Percentiles rank a stretch among this genome's conserved stretches.
These are phyloP conservation scores for Puccinia novopanici DNA, from an alignment of 1,284 basidiomycete species.

Conservation along the genomic window DNA sequence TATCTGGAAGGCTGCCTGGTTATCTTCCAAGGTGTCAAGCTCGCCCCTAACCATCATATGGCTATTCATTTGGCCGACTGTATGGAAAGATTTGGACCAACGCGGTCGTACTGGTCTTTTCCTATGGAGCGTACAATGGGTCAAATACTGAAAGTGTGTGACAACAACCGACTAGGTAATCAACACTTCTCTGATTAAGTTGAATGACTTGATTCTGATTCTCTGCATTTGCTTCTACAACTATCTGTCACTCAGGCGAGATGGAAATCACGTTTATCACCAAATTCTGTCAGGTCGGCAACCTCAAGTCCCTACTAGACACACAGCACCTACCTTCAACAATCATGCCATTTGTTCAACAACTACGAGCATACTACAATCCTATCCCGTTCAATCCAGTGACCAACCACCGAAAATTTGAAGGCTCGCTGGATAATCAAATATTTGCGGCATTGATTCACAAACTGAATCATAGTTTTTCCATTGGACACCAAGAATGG, in stretches of 20 bases:
- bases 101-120: slow-evolving; percentile 36
- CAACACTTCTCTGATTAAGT: no score
- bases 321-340: not conserved
- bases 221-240: not conserved
- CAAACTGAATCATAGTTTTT: not conserved
- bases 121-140: not conserved
- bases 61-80: no score
- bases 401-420: no score
- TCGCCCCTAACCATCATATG: not conserved
- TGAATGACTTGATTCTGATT: not conserved
- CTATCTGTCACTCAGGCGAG: not conserved
- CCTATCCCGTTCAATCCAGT: not conserved
- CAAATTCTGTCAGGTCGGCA: slow-evolving; percentile 17
- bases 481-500: not conserved
- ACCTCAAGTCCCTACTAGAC: not conserved
- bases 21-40: not conserved
- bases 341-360: not conserved
- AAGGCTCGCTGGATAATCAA: not conserved
- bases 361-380: slow-evolving; percentile 13
- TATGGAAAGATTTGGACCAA: slow-evolving; percentile 7
- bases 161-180: slow-evolving; percentile 40
- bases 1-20: slow-evolving; percentile 25
- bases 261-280: slow-evolving; percentile 45
- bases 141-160: slow-evolving; percentile 26
- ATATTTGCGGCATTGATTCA: not conserved